A percentile compares a stretch with the other conserved stretches of the same genome.
Conservation (phyloP, 345 rosid species). For the Eucalyptus erythrocorys region DNA sequence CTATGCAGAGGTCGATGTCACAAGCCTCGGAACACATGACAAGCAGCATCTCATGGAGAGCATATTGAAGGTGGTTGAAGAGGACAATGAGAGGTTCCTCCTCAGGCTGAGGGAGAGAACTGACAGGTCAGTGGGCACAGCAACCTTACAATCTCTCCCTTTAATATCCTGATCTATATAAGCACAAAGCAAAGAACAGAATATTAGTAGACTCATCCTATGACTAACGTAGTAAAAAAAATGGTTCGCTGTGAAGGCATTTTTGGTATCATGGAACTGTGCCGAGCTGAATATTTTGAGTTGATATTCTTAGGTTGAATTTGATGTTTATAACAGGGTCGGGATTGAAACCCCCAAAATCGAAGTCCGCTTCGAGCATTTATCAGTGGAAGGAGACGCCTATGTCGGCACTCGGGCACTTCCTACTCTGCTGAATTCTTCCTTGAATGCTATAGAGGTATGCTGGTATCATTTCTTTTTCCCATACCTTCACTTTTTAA, state of each 20-base stretch:
- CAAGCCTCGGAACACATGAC: slow-evolving; percentile 21
- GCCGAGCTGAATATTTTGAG: neutral
- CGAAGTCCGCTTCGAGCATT: slow-evolving; percentile 33
- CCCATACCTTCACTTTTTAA: neutral
- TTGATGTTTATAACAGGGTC: slow-evolving; percentile 10
- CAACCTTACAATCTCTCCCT: neutral
- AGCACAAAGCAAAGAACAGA: neutral
- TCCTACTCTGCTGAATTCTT: slow-evolving; percentile 28
- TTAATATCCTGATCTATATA: neutral
- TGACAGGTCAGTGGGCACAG: slow-evolving; percentile 21
- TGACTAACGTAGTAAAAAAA: neutral
- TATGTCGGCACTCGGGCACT: slow-evolving; percentile 46
- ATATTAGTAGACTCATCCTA: neutral
- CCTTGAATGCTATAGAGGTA: slow-evolving; percentile 36
- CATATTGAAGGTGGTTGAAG: slow-evolving; percentile 37
- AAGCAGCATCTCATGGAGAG: slow-evolving; percentile 28
- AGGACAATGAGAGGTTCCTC: slow-evolving; percentile 44
- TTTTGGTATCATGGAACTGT: neutral
- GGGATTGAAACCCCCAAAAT: slow-evolving; percentile 42
- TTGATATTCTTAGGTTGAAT: neutral
- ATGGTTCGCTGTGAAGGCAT: neutral
- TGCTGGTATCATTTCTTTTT: neutral
- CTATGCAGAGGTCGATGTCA: slow-evolving; percentile 33
- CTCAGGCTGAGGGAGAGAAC: slow-evolving; percentile 29
- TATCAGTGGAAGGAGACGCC: slow-evolving; percentile 43